Evolutionary conservation across 306 rosid genomes (phyloP), one percentile per base, ranked within the genome.

Genomic region (Prunus armeniaca): DNA sequence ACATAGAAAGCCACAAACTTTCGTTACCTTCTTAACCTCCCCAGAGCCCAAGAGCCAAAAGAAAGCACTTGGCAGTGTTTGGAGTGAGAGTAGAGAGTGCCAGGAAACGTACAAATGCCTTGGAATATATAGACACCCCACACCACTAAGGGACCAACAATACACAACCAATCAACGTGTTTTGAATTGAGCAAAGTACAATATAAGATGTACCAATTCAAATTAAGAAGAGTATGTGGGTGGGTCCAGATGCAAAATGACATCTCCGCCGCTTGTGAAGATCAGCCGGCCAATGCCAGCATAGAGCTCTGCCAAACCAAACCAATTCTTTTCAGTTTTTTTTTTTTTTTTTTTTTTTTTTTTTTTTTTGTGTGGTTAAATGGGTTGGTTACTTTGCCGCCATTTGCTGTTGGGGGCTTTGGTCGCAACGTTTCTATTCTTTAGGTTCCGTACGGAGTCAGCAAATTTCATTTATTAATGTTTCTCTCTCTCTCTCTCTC

Each of bases 201-300:
- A 60, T 54, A 49, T 74, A 45, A 30, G 75, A 79, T 80, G 25
- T 72, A 76, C 61, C 79, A 84, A 79, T 49, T 67, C 66, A 65
- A 57, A 75, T 80, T 78, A 75, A 14, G 45, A 54, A 41, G 54
- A 52, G 55, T 46, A 32, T 70, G 65, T 24, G 65, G 22, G 11
- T 51, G 11, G 24, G 12, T 19, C 64, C 70, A 34, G 60, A 20
- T 3, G 55, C 25, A 73, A 62, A 51, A 13, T 50, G 55, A 69
- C 67, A 65, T 12, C 20, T 13, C 4, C 0, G 41, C 51, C 34
- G 41, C 45, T 24, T 62, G 47, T 15, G 66, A 20, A 22, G 43
- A 22, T 51, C 27, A 10, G 62, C 87, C 83, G 73, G 89, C 88
- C 85, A 77, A 73, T 76, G 62, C 77, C 55, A 24, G 52, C 46